Conservation (phyloP, 176 grass and related monocot genomes). For the Ensete glaucum region DNA sequence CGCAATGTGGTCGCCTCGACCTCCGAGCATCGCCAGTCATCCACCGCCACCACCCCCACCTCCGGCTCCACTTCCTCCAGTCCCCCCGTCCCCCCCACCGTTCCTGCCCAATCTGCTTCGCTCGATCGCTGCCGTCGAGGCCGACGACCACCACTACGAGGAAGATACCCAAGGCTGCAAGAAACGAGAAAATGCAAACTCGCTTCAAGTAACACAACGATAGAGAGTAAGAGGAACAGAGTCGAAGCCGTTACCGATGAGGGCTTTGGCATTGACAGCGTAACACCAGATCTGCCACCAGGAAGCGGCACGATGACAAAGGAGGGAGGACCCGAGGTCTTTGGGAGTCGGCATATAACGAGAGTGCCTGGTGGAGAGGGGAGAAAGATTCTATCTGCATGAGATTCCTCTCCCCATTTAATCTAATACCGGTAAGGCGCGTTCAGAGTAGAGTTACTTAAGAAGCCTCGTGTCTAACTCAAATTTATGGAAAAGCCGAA, state of each 20-base stretch:
- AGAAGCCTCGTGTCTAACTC: too few relatives aligned
- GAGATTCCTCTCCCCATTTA: too few relatives aligned
- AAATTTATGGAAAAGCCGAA: too few relatives aligned
- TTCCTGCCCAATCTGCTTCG: not conserved
- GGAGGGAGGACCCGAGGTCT: constrained; percentile 22
- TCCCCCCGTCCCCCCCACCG: too few relatives aligned
- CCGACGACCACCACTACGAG: constrained; percentile 16
- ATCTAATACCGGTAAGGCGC: too few relatives aligned
- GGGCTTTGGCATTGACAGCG: constrained; percentile 13
- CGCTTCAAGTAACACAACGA: too few relatives aligned
- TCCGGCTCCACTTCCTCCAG: too few relatives aligned
- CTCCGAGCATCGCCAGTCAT: too few relatives aligned
- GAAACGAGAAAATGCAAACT: not conserved
- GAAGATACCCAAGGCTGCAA: constrained; percentile 25
- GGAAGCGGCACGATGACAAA: not conserved
- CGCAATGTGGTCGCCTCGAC: too few relatives aligned
- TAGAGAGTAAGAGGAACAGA: not conserved
- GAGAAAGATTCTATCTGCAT: too few relatives aligned
- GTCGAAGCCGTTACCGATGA: constrained; percentile 11
- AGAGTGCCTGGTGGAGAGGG: not conserved
- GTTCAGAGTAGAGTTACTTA: too few relatives aligned
- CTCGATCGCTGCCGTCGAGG: not conserved
- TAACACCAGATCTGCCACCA: not conserved
- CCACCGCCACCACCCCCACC: too few relatives aligned
- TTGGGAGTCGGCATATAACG: constrained; percentile 21